Conservation (phyloP, 345 rosid genomes). For the Garcia nutans region DNA sequence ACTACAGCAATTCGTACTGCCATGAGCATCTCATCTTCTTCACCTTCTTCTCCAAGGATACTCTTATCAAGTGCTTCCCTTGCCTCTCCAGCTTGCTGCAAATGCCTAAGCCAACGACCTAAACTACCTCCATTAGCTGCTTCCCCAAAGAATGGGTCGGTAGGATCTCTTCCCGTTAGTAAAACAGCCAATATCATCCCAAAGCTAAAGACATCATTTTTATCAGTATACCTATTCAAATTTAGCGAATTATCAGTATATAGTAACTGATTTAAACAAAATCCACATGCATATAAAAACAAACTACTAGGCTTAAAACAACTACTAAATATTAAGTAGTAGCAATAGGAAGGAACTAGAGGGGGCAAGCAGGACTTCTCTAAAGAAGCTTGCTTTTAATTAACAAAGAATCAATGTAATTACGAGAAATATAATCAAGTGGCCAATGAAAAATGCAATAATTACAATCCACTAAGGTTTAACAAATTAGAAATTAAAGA, state of each 20-base stretch:
- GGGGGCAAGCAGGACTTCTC: background rate
- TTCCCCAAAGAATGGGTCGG: slow-evolving; percentile 61
- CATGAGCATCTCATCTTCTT: slow-evolving; percentile 98
- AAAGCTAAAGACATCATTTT: slow-evolving; percentile 88
- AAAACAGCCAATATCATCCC: slow-evolving; percentile 89
- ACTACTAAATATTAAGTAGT: background rate
- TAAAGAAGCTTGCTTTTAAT: background rate
- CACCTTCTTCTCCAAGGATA: slow-evolving; percentile 82
- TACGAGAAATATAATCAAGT: background rate
- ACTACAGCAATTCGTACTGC: slow-evolving; percentile 83
- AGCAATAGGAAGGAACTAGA: background rate
- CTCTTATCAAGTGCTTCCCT: slow-evolving; percentile 78
- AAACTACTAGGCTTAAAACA: background rate
- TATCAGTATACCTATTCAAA: slow-evolving; percentile 69
- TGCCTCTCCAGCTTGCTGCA: slow-evolving; percentile 86
- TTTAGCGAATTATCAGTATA: slow-evolving; percentile 1
- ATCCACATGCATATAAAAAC: background rate
- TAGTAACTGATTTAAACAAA: background rate
- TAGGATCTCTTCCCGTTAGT: slow-evolving; percentile 78
- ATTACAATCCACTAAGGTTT: background rate
- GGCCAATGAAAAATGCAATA: background rate
- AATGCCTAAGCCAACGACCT: slow-evolving; percentile 78
- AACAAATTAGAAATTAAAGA: background rate
- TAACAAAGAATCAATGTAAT: background rate
- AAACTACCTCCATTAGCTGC: slow-evolving; percentile 58